Evolutionary conservation across 1,284 basidiomycete species (phyloP).

Genomic region (Trametes sp.): DNA sequence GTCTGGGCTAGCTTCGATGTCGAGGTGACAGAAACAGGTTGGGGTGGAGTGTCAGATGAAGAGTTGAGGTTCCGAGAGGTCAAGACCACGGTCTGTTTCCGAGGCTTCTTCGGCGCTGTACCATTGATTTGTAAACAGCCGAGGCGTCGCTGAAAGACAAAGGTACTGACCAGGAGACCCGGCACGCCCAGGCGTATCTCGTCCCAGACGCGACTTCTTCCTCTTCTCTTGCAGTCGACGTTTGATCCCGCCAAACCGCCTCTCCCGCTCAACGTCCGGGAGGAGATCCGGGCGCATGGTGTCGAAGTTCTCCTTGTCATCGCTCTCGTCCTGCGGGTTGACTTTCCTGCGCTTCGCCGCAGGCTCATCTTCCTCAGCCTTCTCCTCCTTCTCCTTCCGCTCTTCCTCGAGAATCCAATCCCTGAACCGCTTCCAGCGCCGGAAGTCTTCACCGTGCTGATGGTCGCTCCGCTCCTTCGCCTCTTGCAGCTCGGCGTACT

Average conservation of each 20-base stretch:
- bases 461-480: constrained; percentile 31
- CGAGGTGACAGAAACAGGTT: constrained; percentile 9
- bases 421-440: constrained; percentile 32
- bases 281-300: constrained; percentile 8
- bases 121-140: neutral
- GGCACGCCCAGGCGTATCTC: neutral
- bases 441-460: constrained; percentile 29
- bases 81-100: constrained; percentile 5
- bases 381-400: constrained; percentile 1
- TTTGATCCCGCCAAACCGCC: neutral
- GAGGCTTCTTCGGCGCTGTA: constrained; percentile 37
- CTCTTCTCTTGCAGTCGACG: neutral
- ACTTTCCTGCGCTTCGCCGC: constrained; percentile 26
- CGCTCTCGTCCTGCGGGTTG: constrained; percentile 66
- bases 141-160: no score
- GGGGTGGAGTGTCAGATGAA: constrained; percentile 34
- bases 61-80: constrained; percentile 28
- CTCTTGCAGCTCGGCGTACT: constrained; percentile 31
- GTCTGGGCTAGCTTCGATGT: constrained; percentile 1
- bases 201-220: neutral
- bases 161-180: constrained; percentile 7
- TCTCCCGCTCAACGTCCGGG: constrained; percentile 5
- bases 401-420: constrained; percentile 29
- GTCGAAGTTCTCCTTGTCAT: constrained; percentile 67
- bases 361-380: constrained; percentile 4